Evolutionary conservation across 768 basidiomycete species (phyloP).

Genomic region (Lactarius trivialis): DNA sequence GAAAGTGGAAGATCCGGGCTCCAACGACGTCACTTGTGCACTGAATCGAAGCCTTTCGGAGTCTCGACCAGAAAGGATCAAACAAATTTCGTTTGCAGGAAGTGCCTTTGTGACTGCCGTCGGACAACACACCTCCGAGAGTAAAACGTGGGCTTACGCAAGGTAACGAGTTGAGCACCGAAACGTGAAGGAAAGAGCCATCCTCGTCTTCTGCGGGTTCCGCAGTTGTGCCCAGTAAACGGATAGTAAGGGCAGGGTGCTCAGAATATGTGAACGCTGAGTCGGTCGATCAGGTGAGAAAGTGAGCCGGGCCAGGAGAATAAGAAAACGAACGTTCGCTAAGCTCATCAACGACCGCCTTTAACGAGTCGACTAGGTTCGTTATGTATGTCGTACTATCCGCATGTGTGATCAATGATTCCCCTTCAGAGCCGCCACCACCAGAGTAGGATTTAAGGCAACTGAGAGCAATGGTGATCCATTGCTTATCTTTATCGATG

Average conservation of each 20-base stretch:
- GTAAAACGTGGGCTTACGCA: conserved; percentile 50
- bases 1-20: conserved; percentile 52
- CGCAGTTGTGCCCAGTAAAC: conserved; percentile 39
- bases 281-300: conserved; percentile 7
- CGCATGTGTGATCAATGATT: conserved; percentile 47
- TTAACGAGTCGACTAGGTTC: conserved; percentile 44
- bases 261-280: conserved; percentile 62
- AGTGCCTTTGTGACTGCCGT: conserved; percentile 41
- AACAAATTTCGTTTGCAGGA: conserved; percentile 51
- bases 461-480: conserved; percentile 71
- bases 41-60: conserved; percentile 55
- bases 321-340: conserved; percentile 42
- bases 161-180: conserved; percentile 60
- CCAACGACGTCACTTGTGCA: conserved; percentile 36
- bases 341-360: conserved; percentile 42
- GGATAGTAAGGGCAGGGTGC: conserved; percentile 60
- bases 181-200: conserved; percentile 53
- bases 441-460: conserved; percentile 68
- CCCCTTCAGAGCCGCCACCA: conserved; percentile 46
- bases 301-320: neutral
- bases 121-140: neutral
- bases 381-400: conserved; percentile 48
- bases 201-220: conserved; percentile 54
- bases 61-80: conserved; percentile 58
- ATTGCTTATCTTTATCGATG: conserved; percentile 62